A percentile compares a stretch with the other conserved stretches of the same genome.
phyloP scores from a whole-genome alignment of 345 rosid genomes.

The Eucalyptus marginata region DNA sequence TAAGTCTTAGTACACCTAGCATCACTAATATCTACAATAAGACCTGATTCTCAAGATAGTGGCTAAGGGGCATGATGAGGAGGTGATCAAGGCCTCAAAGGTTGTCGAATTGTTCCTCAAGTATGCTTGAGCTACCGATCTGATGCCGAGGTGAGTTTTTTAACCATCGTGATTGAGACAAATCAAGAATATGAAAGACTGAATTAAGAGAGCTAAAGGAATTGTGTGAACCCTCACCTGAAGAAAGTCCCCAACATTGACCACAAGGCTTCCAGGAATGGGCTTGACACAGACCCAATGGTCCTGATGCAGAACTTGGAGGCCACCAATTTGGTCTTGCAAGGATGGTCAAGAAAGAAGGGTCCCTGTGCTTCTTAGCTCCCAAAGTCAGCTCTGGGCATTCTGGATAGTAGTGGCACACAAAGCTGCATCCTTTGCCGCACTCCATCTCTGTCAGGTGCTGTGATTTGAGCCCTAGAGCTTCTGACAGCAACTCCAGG shows the following conservation, averaged over 20 bases:
- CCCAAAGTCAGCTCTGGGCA: slow-evolving; percentile 29
- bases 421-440: background rate
- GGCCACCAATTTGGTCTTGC: slow-evolving; percentile 34
- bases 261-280: slow-evolving; percentile 6
- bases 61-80: background rate
- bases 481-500: slow-evolving; percentile 20
- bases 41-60: accelerated
- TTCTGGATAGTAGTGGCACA: slow-evolving; percentile 27
- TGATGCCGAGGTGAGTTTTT: background rate
- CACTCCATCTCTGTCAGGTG: slow-evolving; percentile 9
- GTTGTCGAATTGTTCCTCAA: background rate
- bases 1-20: background rate
- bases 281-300: slow-evolving; percentile 19
- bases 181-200: background rate
- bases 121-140: background rate
- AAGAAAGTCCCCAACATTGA: slow-evolving; percentile 13
- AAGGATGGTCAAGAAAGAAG: slow-evolving; percentile 20
- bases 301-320: slow-evolving; percentile 26
- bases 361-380: slow-evolving; percentile 11
- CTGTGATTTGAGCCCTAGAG: slow-evolving; percentile 17
- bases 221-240: background rate
- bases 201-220: background rate
- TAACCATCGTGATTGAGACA: background rate
- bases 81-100: background rate
- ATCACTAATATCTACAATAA: background rate